Base-by-base conservation (phyloP, 2,329 filamentous ascomycete genomes). In the Diaporthe velutina region DNA sequence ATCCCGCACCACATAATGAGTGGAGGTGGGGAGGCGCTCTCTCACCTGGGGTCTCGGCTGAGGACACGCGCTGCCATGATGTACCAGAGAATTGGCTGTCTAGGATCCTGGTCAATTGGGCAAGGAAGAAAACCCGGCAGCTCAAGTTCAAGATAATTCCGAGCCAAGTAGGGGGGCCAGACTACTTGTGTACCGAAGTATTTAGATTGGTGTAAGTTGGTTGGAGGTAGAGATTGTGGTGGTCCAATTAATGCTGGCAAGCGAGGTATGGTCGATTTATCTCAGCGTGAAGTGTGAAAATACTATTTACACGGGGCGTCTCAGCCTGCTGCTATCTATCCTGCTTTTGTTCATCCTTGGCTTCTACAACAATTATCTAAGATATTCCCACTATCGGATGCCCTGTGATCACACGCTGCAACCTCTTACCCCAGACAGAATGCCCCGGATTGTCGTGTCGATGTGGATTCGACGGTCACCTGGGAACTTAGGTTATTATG, bases 401-500 rank as follows among this genome's bases (percentile, higher is more conserved):
- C n/a, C 45, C 28, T 52, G 48, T 68, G 64, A 68, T 68, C 64
- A 68, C 28, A 35, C 64, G 30, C 33, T 67, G 45, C 64, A 67
- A 30, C 30, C 45, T 50, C 22, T 25, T 67, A 67, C 64, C 64
- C 64, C 64, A 68, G 64, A 68, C 48, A 54, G 15, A 54, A 22
- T 40, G 48, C 64, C 48, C 64, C 64, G 48, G 64, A 68, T 40
- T 68, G 33, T 68, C 64, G 40, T 28, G 33, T 54, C n/a, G 48
- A 54, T 68, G 48, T 68, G 64, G 64, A 68, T 68, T 68, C 33
- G 64, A 68, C 64, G 33, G 48, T 68, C 48, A 68, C 64, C 64
- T 68, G 64, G 48, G 64, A 25, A 68, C 60, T 76, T 70, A 74
- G 74, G 74, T 76, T 76, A 74, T 76, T 74, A 76, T 76, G 74